Evolutionary conservation across 768 basidiomycete species (phyloP).

Genomic region (Leccinum variicolor): DNA sequence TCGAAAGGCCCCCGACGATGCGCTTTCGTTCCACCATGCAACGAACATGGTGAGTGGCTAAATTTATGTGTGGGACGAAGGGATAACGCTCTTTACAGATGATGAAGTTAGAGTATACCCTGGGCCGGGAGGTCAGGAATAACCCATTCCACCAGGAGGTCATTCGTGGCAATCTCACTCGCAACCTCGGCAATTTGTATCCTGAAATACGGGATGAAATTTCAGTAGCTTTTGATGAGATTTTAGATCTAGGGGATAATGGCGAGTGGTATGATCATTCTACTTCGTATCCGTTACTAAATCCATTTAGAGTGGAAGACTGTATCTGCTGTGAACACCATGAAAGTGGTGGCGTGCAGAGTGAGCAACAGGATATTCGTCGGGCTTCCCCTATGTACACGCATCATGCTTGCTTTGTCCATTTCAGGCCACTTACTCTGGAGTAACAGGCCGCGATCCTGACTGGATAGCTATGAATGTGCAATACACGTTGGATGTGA

Average conservation of each 20-base stretch:
- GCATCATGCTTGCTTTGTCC: neutral
- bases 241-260: neutral
- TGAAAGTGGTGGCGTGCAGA: neutral
- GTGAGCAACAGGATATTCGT: neutral
- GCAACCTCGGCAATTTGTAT: slow-evolving; percentile 27
- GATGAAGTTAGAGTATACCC: slow-evolving; percentile 36
- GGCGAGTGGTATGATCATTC: neutral
- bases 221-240: too few relatives aligned
- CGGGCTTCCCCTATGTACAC: neutral
- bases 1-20: slow-evolving; percentile 37
- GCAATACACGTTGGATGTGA: neutral
- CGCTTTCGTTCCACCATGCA: slow-evolving; percentile 35
- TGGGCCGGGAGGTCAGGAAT: slow-evolving; percentile 29
- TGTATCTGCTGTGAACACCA: neutral
- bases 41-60: slow-evolving; percentile 26
- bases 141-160: slow-evolving; percentile 32
- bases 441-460: neutral
- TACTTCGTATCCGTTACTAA: neutral
- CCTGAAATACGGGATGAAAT: too few relatives aligned
- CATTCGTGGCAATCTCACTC: slow-evolving; percentile 32
- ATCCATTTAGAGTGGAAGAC: neutral
- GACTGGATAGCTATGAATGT: slow-evolving; percentile 4
- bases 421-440: neutral
- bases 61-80: neutral
- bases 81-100: slow-evolving; percentile 19